These are phyloP conservation scores for Rhizopus arrhizus DNA, from an alignment of 371 early-diverging fungal genomes.

Conservation along the genomic window DNA sequence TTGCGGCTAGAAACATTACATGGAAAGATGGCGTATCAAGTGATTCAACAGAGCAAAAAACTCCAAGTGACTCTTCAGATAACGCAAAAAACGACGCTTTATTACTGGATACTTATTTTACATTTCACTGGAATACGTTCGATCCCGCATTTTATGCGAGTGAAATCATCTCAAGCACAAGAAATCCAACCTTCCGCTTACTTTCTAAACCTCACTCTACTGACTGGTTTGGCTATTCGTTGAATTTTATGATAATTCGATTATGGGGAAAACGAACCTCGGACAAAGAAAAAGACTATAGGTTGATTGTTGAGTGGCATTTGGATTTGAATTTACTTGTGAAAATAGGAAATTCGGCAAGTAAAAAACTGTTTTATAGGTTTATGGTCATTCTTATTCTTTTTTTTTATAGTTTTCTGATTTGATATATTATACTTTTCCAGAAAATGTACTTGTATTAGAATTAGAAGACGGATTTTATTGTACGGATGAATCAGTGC, in stretches of 20 bases:
- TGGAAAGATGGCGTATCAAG: slow-evolving; percentile 18
- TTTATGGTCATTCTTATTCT: too few relatives aligned
- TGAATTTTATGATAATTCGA: slow-evolving; percentile 36
- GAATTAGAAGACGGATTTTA: slow-evolving; percentile 62
- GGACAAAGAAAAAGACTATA: slow-evolving; percentile 43
- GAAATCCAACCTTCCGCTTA: slow-evolving; percentile 44
- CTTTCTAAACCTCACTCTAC: slow-evolving; percentile 31
- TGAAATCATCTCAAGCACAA: slow-evolving; percentile 48
- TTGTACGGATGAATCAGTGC: slow-evolving; percentile 41
- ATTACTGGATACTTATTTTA: slow-evolving; percentile 37
- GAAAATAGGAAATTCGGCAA: slow-evolving; percentile 51
- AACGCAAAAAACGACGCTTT: slow-evolving; percentile 14
- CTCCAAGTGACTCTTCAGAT: neutral
- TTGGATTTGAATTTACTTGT: slow-evolving; percentile 52
- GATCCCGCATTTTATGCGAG: slow-evolving; percentile 41
- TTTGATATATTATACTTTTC: slow-evolving; percentile 38
- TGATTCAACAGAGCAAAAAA: neutral
- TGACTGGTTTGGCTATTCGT: slow-evolving; percentile 42
- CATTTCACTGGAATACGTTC: slow-evolving; percentile 23
- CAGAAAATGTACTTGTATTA: slow-evolving; percentile 58
- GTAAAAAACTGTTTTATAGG: neutral
- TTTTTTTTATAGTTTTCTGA: slow-evolving; percentile 22
- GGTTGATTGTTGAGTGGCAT: slow-evolving; percentile 55
- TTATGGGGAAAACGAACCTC: slow-evolving; percentile 52
- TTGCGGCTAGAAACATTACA: slow-evolving; percentile 46